Percentiles rank a stretch among this genome's conserved stretches.
These are phyloP conservation scores for Fusarium coffeatum DNA, from an alignment of 2,329 filamentous ascomycete genomes.

Conservation along the genomic window DNA sequence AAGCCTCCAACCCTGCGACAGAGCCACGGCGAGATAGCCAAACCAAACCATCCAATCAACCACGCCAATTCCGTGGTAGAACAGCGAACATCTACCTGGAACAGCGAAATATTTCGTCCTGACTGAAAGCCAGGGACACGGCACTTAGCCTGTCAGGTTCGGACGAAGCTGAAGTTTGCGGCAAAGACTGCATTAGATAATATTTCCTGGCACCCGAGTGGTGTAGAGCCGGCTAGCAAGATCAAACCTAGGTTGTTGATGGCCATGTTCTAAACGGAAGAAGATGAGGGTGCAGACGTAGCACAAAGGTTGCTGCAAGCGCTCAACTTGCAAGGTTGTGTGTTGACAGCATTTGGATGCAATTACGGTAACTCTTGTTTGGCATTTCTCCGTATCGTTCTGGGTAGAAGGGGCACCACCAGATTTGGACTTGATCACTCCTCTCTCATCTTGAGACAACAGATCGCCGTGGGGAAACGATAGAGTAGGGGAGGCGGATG, in stretches of 20 bases:
- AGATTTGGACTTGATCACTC: not conserved
- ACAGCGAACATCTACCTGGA: not conserved
- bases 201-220: conserved; percentile 13
- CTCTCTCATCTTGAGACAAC: conserved; percentile 11
- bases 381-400: not conserved
- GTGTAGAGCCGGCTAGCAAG: conserved; percentile 22
- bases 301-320: conserved; percentile 31
- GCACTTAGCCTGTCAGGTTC: conserved; percentile 28
- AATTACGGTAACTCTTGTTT: not conserved
- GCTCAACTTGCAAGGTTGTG: conserved; percentile 25
- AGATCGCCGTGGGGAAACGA: conserved; percentile 16
- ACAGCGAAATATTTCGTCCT: conserved; percentile 6
- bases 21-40: conserved; percentile 18
- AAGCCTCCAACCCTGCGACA: conserved; percentile 19
- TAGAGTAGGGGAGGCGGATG: conserved; percentile 16
- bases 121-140: conserved; percentile 5
- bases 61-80: not conserved
- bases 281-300: conserved; percentile 35
- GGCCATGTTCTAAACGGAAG: conserved; percentile 21
- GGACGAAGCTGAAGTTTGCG: conserved; percentile 32
- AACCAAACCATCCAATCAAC: conserved; percentile 11
- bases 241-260: conserved; percentile 22
- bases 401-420: not conserved
- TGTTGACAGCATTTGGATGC: conserved; percentile 4
- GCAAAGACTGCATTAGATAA: conserved; percentile 37